Evolutionary conservation across 1,284 basidiomycete genomes (phyloP).

Genomic region (Sanghuangporus sanghuang): DNA sequence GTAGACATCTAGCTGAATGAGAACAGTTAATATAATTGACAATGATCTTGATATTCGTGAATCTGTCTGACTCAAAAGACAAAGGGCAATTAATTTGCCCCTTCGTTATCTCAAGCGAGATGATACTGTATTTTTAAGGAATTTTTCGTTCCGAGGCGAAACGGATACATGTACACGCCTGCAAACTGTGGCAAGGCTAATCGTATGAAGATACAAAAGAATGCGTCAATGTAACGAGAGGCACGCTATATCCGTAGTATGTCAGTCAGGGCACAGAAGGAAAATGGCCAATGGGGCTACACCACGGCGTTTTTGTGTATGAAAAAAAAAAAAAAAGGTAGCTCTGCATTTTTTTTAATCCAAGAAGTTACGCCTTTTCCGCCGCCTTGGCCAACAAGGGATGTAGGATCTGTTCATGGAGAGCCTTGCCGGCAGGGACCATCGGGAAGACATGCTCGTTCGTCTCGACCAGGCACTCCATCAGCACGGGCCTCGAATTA

Average conservation of each 20-base stretch:
- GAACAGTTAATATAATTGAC: not conserved
- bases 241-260: not conserved
- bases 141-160: not conserved
- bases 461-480: constrained; percentile 86
- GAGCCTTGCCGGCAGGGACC: constrained; percentile 85
- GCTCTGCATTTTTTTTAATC: not conserved
- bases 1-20: not conserved
- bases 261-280: not conserved
- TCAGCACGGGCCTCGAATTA: constrained; percentile 76
- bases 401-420: constrained; percentile 83
- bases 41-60: not conserved
- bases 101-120: too few relatives aligned
- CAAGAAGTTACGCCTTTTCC: constrained; percentile 10
- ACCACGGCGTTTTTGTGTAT: not conserved
- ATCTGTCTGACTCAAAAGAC: too few relatives aligned
- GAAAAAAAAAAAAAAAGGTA: not conserved
- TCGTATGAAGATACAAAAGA: constrained; percentile 5
- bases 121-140: not conserved
- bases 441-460: constrained; percentile 96
- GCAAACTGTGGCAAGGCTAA: constrained; percentile 12
- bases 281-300: not conserved
- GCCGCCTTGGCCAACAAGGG: constrained; percentile 32
- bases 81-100: too few relatives aligned
- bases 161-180: constrained; percentile 6
- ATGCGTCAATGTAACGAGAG: not conserved